A percentile compares a stretch with the other conserved stretches of the same genome.
phyloP scores from a whole-genome alignment of 805 yeast species.

The Nakazawaea wickerhamii region DNA sequence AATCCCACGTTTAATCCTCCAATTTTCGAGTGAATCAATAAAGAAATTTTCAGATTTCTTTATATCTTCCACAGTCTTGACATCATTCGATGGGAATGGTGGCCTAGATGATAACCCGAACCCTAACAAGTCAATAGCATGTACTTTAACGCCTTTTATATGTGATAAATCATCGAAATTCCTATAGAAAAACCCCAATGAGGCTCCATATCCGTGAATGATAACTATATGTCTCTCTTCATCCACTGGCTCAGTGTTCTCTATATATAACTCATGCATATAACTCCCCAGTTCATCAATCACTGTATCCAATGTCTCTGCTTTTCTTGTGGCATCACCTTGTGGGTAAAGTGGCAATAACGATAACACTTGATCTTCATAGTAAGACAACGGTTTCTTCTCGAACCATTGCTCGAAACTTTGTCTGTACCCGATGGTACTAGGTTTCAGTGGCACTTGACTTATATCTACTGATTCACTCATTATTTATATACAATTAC shows the following conservation, averaged over 20 bases:
- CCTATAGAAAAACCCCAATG: conserved; percentile 72
- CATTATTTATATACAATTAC: too few species aligned
- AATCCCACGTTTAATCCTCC: conserved; percentile 51
- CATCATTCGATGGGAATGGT: conserved; percentile 23
- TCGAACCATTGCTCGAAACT: conserved; percentile 24
- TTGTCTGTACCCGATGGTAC: conserved; percentile 14
- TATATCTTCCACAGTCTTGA: conserved; percentile 32
- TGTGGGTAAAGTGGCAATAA: conserved; percentile 55
- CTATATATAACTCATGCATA: conserved; percentile 72
- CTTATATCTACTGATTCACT: too few species aligned
- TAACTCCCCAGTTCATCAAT: conserved; percentile 36
- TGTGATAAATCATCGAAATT: conserved; percentile 52
- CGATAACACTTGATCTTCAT: conserved; percentile 43
- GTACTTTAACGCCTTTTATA: conserved; percentile 52
- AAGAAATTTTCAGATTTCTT: conserved; percentile 52
- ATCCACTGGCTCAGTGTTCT: conserved; percentile 25
- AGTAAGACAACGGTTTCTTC: conserved; percentile 19
- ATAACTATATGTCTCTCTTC: conserved; percentile 50
- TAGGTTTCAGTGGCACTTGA: too few species aligned
- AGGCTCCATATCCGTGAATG: conserved; percentile 91
- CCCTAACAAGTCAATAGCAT: conserved; percentile 67
- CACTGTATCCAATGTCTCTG: conserved; percentile 48
- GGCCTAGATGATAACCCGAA: conserved; percentile 68
- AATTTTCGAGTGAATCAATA: conserved; percentile 51
- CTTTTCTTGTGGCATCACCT: conserved; percentile 40